Percentiles rank a stretch among this genome's conserved stretches.
Conservation (phyloP, 2,329 filamentous ascomycete genomes). For the Paraconiothyrium sp. region DNA sequence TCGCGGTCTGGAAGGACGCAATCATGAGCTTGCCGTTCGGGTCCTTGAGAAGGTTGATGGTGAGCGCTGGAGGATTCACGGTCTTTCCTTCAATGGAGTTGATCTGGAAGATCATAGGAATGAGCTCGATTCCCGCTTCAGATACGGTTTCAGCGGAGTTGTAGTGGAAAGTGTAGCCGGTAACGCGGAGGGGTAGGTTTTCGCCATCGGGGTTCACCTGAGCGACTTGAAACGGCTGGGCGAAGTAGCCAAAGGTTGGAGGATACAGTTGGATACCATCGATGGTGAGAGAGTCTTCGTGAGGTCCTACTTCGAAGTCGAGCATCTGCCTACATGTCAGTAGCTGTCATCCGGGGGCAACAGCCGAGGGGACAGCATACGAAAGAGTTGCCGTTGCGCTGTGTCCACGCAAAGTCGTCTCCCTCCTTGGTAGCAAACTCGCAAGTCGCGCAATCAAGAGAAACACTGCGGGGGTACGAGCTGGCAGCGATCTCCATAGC, state of each 20-base stretch:
- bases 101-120: slow-evolving; percentile 51
- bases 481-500: slow-evolving; percentile 44
- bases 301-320: slow-evolving; percentile 47
- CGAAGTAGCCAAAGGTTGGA: slow-evolving; percentile 41
- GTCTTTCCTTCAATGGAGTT: slow-evolving; percentile 43
- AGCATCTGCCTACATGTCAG: slow-evolving; percentile 44
- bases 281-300: slow-evolving; percentile 44
- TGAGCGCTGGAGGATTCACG: slow-evolving; percentile 45
- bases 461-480: slow-evolving; percentile 43
- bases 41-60: slow-evolving; percentile 50
- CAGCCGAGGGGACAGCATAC: slow-evolving; percentile 32
- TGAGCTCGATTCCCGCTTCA: slow-evolving; percentile 48
- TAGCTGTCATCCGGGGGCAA: slow-evolving; percentile 14
- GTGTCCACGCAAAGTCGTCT: slow-evolving; percentile 37
- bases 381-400: slow-evolving; percentile 45
- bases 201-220: slow-evolving; percentile 43
- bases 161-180: slow-evolving; percentile 48
- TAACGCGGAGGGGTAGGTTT: slow-evolving; percentile 45
- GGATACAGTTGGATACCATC: slow-evolving; percentile 52
- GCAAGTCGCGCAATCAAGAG: slow-evolving; percentile 48
- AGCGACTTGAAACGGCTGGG: slow-evolving; percentile 44
- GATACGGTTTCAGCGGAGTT: slow-evolving; percentile 46
- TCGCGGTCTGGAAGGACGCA: slow-evolving; percentile 44
- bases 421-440: slow-evolving; percentile 38
- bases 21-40: slow-evolving; percentile 49